Percentiles rank a stretch among this genome's conserved stretches.
Evolutionary conservation across 2,329 filamentous ascomycete genomes (phyloP).

Genomic region (Torrubiellomyces zombiae): DNA sequence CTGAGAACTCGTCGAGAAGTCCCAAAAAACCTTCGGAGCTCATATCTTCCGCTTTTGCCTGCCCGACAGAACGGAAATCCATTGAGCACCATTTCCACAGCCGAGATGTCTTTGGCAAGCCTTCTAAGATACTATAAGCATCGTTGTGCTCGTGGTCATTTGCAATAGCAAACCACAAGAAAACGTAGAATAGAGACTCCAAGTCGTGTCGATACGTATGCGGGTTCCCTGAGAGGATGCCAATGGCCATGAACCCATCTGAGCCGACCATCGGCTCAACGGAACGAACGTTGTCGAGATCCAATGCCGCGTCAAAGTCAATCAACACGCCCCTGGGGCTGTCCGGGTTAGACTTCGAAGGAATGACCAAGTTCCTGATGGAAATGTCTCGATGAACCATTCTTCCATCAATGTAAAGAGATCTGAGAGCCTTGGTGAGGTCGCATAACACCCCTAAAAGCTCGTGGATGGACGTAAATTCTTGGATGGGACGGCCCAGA

Average conservation of each 20-base stretch:
- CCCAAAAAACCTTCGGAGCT: conserved; percentile 4
- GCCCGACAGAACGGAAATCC: no score
- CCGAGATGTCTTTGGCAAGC: no score
- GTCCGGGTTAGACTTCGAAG: background rate
- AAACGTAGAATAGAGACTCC: conserved; percentile 1
- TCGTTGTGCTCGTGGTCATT: no score
- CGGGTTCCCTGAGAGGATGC: background rate
- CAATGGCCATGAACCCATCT: background rate
- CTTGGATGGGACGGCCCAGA: background rate
- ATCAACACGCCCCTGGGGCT: background rate
- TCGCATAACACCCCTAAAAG: background rate
- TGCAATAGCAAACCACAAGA: conserved; percentile 1
- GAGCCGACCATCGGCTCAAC: background rate
- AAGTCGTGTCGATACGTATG: conserved; percentile 1
- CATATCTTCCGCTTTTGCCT: no score
- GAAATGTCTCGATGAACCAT: conserved; percentile 1
- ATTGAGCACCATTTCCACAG: no score
- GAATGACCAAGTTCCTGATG: background rate
- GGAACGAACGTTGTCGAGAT: background rate
- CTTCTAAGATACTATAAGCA: no score
- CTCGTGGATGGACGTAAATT: background rate
- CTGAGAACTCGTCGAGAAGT: conserved; percentile 7
- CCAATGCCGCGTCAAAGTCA: background rate
- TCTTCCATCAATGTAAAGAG: background rate
- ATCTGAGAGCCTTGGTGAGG: background rate